Base-by-base conservation (phyloP, 202 grass and related monocot species). In the Sporobolus alterniflorus region DNA sequence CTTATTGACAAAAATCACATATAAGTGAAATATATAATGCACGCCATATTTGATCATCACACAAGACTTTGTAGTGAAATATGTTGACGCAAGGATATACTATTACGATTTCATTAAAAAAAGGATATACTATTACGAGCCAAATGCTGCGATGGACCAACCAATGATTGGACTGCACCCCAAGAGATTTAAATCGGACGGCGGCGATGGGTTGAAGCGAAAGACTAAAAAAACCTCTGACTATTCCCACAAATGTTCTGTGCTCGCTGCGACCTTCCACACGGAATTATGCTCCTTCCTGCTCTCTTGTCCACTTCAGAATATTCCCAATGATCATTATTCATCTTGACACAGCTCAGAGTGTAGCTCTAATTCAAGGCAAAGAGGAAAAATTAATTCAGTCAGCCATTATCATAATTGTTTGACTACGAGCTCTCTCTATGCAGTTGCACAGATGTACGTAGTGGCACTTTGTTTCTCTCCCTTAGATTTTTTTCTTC, bases 81-180 rank as follows among this genome's bases (percentile, higher is more conserved):
- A n/a, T n/a, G n/a, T n/a, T n/a, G n/a, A n/a, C n/a, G n/a, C n/a
- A n/a, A n/a, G n/a, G n/a, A n/a, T n/a, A n/a, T n/a, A n/a, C n/a
- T n/a, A n/a, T n/a, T n/a, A n/a, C n/a, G n/a, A n/a, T n/a, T n/a
- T n/a, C n/a, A n/a, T n/a, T n/a, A n/a, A n/a, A n/a, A n/a, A n/a
- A n/a, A n/a, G n/a, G n/a, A n/a, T n/a, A n/a, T n/a, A n/a, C n/a
- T n/a, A n/a, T n/a, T n/a, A n/a, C n/a, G n/a, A n/a, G n/a, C n/a
- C n/a, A n/a, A n/a, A n/a, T n/a, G n/a, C n/a, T n/a, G n/a, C n/a
- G n/a, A n/a, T n/a, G n/a, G n/a, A n/a, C n/a, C n/a, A n/a, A 34
- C 73, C 86, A 78, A 78, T 83, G 29, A 73, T 78, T 83, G 67
- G 86, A 12, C 65, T 65, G 46, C 40, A 26, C 22, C n/a, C 25